Evolutionary conservation across 805 yeast genomes (phyloP).

Genomic region (Clavispora phyllophila): DNA sequence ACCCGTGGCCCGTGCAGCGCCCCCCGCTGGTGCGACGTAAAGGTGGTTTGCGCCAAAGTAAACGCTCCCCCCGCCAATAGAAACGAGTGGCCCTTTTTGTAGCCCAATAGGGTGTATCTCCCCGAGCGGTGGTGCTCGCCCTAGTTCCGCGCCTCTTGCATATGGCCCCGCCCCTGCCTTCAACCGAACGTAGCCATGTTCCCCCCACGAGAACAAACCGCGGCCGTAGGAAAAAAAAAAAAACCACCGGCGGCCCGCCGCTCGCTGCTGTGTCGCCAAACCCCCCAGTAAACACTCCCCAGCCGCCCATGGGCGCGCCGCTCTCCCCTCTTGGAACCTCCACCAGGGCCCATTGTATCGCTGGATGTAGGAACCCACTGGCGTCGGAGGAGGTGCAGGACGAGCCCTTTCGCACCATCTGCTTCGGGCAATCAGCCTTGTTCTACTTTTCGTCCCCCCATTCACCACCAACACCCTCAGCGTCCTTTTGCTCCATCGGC

Average conservation of each 20-base stretch:
- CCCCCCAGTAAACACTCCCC: too few relatives aligned
- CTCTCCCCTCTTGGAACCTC: neutral
- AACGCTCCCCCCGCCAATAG: too few relatives aligned
- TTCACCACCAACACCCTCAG: neutral
- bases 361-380: neutral
- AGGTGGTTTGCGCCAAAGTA: too few relatives aligned
- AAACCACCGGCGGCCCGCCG: too few relatives aligned
- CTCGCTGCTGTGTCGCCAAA: too few relatives aligned
- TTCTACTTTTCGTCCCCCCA: neutral
- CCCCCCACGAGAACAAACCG: neutral
- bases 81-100: too few relatives aligned
- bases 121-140: neutral
- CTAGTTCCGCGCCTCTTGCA: neutral
- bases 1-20: too few relatives aligned
- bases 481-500: neutral
- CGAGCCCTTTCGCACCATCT: neutral
- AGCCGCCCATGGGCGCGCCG: neutral
- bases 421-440: neutral
- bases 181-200: neutral
- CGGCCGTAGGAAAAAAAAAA: neutral
- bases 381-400: neutral
- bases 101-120: neutral
- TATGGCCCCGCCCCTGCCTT: neutral
- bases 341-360: neutral
- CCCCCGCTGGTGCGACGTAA: too few relatives aligned